These are phyloP conservation scores for Pichia sp. DNA, from an alignment of 1,139 yeast genomes.

Conservation along the genomic window DNA sequence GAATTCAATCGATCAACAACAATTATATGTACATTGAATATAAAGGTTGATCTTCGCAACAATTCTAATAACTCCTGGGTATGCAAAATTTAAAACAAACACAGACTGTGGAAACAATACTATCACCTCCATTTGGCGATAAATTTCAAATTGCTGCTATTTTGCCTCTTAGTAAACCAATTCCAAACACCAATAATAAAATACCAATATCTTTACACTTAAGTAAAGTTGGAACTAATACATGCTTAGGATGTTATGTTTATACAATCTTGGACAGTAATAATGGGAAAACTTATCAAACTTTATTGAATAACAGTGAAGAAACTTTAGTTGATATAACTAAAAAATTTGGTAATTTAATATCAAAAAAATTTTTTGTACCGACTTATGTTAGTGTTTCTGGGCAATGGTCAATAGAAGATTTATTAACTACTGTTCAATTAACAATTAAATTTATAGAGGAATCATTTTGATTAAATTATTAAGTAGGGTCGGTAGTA, in stretches of 20 bases:
- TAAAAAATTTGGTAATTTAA: slow-evolving; percentile 31
- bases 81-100: background rate
- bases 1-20: too few species aligned
- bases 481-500: background rate
- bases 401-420: slow-evolving; percentile 28
- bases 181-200: slow-evolving; percentile 18
- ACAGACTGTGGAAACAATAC: slow-evolving; percentile 18
- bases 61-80: too few species aligned
- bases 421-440: slow-evolving; percentile 22
- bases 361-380: slow-evolving; percentile 30
- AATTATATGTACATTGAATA: too few species aligned
- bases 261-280: slow-evolving; percentile 28
- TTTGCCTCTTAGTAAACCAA: slow-evolving; percentile 25
- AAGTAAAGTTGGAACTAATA: slow-evolving; percentile 27
- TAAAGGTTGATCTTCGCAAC: too few species aligned
- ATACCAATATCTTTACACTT: slow-evolving; percentile 32
- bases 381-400: slow-evolving; percentile 35
- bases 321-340: slow-evolving; percentile 33
- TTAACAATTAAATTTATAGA: slow-evolving; percentile 24
- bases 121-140: slow-evolving; percentile 29
- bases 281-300: slow-evolving; percentile 26
- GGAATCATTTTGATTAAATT: background rate
- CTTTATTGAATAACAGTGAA: slow-evolving; percentile 32
- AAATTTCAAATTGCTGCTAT: slow-evolving; percentile 29
- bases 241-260: slow-evolving; percentile 31